Percentiles rank a stretch among this genome's conserved stretches.
phyloP scores from a whole-genome alignment of 2,329 filamentous ascomycete genomes.

The Cladophialophora chaetospira region DNA sequence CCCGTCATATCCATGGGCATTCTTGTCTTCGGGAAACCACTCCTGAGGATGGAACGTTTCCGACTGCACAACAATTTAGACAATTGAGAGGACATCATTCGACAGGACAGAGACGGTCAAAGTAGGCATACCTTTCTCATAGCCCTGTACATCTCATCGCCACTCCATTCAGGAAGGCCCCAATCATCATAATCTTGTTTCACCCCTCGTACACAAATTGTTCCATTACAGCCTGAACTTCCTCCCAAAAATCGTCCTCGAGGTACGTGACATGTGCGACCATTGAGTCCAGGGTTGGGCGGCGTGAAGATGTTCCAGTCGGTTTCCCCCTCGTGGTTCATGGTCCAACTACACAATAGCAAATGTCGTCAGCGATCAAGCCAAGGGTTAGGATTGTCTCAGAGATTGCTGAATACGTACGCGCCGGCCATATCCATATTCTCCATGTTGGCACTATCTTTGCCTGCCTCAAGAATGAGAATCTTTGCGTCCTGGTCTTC shows the following conservation, averaged over 20 bases:
- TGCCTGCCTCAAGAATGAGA: constrained; percentile 52
- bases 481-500: constrained; percentile 47
- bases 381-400: constrained; percentile 51
- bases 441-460: no score
- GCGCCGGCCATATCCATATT: no score
- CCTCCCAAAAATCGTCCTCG: constrained; percentile 47
- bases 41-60: constrained; percentile 61
- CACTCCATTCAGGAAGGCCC: constrained; percentile 55
- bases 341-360: constrained; percentile 48
- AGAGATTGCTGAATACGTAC: constrained; percentile 47
- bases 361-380: no score
- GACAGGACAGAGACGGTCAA: neutral
- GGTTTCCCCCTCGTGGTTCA: constrained; percentile 45
- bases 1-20: constrained; percentile 55
- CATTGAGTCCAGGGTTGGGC: constrained; percentile 44
- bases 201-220: constrained; percentile 46
- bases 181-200: constrained; percentile 58
- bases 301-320: constrained; percentile 50
- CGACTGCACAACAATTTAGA: constrained; percentile 49
- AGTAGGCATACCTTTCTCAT: constrained; percentile 57
- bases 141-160: constrained; percentile 59
- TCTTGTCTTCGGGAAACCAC: constrained; percentile 56
- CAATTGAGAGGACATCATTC: no score
- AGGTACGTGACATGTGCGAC: constrained; percentile 47
- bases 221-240: constrained; percentile 51